These are phyloP conservation scores for Calonectria ilicicola DNA, from an alignment of 2,329 filamentous ascomycete genomes.

Conservation along the genomic window DNA sequence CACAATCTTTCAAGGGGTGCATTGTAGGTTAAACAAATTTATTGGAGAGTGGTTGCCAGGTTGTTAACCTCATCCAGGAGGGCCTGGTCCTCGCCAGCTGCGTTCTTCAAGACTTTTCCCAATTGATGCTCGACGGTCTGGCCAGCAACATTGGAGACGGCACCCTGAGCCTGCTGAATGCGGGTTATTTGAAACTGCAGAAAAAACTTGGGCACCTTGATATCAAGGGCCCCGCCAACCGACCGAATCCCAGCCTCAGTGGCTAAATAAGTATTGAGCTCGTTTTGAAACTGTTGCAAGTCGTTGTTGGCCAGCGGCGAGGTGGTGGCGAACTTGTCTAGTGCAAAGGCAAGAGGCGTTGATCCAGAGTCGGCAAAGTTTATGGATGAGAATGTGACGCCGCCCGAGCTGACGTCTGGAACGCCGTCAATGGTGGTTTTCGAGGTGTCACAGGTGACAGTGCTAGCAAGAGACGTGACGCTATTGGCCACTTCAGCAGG, in stretches of 20 bases:
- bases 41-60: conserved; percentile 46
- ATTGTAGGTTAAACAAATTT: no score
- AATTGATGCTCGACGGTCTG: conserved; percentile 67
- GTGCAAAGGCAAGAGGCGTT: conserved; percentile 65
- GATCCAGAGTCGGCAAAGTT: conserved; percentile 65
- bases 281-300: conserved; percentile 63
- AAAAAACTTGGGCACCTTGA: conserved; percentile 75
- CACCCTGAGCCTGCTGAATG: conserved; percentile 70
- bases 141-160: conserved; percentile 61
- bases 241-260: conserved; percentile 70
- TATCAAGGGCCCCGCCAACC: conserved; percentile 62
- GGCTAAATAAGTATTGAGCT: conserved; percentile 67
- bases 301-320: conserved; percentile 61
- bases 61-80: conserved; percentile 65
- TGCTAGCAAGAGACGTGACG: conserved; percentile 54
- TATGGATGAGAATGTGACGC: conserved; percentile 63
- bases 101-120: conserved; percentile 69
- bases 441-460: conserved; percentile 62
- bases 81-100: conserved; percentile 59
- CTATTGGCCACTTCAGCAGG: conserved; percentile 61
- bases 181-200: conserved; percentile 68
- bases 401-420: conserved; percentile 67
- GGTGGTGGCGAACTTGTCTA: conserved; percentile 64
- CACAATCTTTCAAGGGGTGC: no score
- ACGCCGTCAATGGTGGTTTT: conserved; percentile 63